Conservation (phyloP, 148 eudicot species). For the Fagopyrum homotropicum region DNA sequence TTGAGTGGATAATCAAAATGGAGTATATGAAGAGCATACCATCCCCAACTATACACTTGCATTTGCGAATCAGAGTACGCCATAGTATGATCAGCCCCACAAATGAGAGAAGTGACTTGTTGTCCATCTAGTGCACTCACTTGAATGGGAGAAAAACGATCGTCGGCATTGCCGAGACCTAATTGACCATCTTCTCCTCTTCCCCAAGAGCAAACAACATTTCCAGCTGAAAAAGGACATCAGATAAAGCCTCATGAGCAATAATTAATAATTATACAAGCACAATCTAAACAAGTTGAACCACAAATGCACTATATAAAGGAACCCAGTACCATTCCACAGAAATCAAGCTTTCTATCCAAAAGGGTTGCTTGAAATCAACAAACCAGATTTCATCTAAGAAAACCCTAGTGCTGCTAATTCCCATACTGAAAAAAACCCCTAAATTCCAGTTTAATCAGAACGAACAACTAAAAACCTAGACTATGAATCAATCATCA, state of each 20-base stretch:
- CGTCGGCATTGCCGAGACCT: slow-evolving; percentile 97
- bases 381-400: neutral
- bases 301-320: neutral
- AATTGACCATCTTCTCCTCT: slow-evolving; percentile 99
- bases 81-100: slow-evolving; percentile 95
- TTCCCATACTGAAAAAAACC: neutral
- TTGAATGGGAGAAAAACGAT: slow-evolving; percentile 72
- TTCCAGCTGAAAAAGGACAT: slow-evolving; percentile 43
- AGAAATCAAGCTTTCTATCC: neutral
- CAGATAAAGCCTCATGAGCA: neutral
- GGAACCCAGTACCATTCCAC: neutral
- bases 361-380: neutral
- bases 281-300: neutral
- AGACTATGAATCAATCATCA: neutral
- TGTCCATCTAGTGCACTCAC: slow-evolving; percentile 79
- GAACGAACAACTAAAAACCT: neutral
- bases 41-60: slow-evolving; percentile 97
- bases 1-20: neutral
- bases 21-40: slow-evolving; percentile 36
- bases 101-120: slow-evolving; percentile 63
- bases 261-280: neutral
- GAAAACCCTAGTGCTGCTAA: slow-evolving; percentile 10
- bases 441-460: neutral
- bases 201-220: slow-evolving; percentile 96
- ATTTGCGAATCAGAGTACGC: slow-evolving; percentile 62